Base-by-base conservation (phyloP, 2,329 filamentous ascomycete species). In the Amauroascus niger region DNA sequence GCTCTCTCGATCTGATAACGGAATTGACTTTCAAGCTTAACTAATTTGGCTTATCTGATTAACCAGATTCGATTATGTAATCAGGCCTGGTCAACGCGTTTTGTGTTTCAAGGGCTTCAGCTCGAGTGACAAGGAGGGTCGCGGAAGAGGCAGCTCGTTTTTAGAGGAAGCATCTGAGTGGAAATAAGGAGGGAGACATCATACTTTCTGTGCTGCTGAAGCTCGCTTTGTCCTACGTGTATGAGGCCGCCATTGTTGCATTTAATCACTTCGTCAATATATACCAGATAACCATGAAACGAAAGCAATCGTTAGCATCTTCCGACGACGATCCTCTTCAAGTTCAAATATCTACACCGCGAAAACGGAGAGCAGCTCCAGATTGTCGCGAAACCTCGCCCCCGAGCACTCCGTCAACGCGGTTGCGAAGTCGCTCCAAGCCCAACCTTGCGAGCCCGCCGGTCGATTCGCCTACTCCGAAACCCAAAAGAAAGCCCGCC, bases 261-360 rank as follows among this genome's bases (percentile, higher is more conserved):
- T 20, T 30, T 24, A 32, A 30, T 18, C 22, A 16, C 22, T 7
- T 46, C 6, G 8, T 35, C n/a, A n/a, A n/a, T n/a, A n/a, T n/a
- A n/a, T 26, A 11, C 24, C 18, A 7, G 20, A 13, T 5, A 26
- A 20, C 18, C 20, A 72, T 72, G 70, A 73, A 73, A 65, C 69
- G 70, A 56, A 71, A 71, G 60, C 68, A 68, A 58, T 64, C 68
- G 58, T 65, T 69, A 58, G 63, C 65, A 51, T 61, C 61, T 44
- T 60, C 62, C 40, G 65, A 67, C 41, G 64, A 69, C 50, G 63
- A 65, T 32, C 62, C 65, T 45, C 63, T 64, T 56, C 59, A 62
- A 48, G 63, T 44, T 9, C 44, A 53, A 28, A 26, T 65, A 49
- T 68, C 66, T 43, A 72, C 70, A 28, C 70, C 71, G 3, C 71